A percentile compares a stretch with the other conserved stretches of the same genome.
Conservation (phyloP, 208 protist genomes). For the Acanthamoeba triangularis region DNA sequence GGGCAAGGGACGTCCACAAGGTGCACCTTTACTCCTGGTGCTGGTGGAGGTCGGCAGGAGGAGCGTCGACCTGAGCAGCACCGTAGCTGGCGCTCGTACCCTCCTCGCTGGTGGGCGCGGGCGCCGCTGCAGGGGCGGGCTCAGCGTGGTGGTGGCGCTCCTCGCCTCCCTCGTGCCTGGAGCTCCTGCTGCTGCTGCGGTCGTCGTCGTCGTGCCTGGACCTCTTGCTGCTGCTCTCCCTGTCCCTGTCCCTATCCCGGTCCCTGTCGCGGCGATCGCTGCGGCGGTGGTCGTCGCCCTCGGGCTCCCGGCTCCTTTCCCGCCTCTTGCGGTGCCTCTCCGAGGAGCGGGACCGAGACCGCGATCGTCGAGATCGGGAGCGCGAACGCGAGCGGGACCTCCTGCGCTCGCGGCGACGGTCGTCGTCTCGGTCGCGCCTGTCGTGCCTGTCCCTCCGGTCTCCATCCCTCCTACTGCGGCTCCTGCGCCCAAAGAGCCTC, state of each 20-base stretch:
- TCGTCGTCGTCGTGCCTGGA: background rate
- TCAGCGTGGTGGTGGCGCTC: background rate
- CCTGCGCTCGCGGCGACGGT: constrained; percentile 14
- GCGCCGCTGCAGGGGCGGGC: background rate
- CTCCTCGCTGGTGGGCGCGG: too few species aligned
- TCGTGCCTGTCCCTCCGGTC: background rate
- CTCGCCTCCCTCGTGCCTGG: background rate
- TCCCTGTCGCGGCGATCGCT: constrained; percentile 43
- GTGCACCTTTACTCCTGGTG: background rate
- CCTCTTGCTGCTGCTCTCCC: constrained; percentile 58
- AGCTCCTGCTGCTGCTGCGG: background rate
- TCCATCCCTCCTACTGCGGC: background rate
- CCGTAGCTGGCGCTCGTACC: too few species aligned
- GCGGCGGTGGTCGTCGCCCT: background rate
- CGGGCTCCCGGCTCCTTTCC: constrained; percentile 14
- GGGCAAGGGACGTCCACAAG: background rate
- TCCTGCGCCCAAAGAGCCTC: constrained; percentile 37
- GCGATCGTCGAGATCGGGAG: background rate
- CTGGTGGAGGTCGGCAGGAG: background rate
- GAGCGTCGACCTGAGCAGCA: background rate
- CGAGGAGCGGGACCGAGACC: background rate
- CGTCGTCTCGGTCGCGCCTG: background rate
- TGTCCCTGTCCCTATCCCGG: constrained; percentile 6
- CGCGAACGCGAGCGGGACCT: background rate
- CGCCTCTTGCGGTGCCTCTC: constrained; percentile 53